phyloP scores from a whole-genome alignment of 495 filamentous ascomycete genomes.

The Penicillium mononematosum region DNA sequence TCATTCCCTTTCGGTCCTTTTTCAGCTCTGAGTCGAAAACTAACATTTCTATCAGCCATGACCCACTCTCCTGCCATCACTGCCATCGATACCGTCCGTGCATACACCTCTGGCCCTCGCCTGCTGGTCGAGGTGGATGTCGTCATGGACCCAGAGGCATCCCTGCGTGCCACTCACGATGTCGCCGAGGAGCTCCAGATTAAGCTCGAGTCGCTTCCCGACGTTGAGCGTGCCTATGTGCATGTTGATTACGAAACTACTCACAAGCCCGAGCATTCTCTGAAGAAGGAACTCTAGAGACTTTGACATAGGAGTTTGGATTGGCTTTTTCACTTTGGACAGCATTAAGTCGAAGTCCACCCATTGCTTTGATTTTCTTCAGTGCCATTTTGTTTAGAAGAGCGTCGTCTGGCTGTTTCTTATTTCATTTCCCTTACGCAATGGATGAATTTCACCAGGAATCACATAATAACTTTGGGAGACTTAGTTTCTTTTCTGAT shows the following conservation, averaged over 20 bases:
- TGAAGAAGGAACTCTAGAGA: conserved; percentile 59
- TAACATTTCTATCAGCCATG: conserved; percentile 52
- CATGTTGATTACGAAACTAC: conserved; percentile 97
- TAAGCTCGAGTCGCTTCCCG: conserved; percentile 87
- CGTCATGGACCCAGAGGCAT: conserved; percentile 71
- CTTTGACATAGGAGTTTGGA: background rate
- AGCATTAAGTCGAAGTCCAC: background rate
- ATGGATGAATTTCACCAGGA: too few species aligned
- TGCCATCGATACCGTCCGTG: conserved; percentile 90
- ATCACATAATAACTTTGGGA: too few species aligned
- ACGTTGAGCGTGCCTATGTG: conserved; percentile 93
- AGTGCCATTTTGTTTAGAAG: background rate
- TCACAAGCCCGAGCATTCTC: conserved; percentile 82
- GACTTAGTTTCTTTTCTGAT: too few species aligned
- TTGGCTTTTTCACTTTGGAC: background rate
- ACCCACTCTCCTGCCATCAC: conserved; percentile 80
- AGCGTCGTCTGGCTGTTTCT: too few species aligned
- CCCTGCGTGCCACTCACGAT: conserved; percentile 81
- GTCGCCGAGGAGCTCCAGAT: conserved; percentile 92
- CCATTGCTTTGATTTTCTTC: background rate
- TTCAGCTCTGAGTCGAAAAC: background rate
- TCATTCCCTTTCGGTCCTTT: conserved; percentile 4
- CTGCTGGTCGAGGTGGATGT: conserved; percentile 89
- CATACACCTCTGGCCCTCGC: conserved; percentile 86
- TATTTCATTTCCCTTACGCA: too few species aligned